Base-by-base conservation (phyloP, 768 basidiomycete species). In the Exidia glandulosa region DNA sequence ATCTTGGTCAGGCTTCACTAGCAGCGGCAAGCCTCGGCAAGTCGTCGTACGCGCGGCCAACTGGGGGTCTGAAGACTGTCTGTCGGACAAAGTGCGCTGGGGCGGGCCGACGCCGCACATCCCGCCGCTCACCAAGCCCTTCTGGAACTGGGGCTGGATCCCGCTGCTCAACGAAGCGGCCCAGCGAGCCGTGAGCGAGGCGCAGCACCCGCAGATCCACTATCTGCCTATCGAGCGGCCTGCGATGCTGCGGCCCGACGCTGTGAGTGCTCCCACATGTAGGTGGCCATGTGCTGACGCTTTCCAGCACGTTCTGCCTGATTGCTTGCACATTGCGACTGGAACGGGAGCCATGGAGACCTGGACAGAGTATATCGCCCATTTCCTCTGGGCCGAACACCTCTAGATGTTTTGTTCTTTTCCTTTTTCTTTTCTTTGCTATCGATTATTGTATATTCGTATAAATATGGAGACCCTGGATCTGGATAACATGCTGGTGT, bases 71-170 rank as follows among this genome's bases (percentile, higher is more conserved):
- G 84, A 86, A 60, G 75, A 83, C 59, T 86, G 86, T 62, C 84
- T 82, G 62, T 63, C 75, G n/a, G 63, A 68, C 57, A 69, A 70
- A 25, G 60, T 73, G 61, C 81, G 83, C n/a, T 80, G 77, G 78
- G 66, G 59, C 34, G 72, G 63, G 3, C 63, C 63, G 12, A 12
- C 55, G 32, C 52, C 50, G 19, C 34, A 74, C 61, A 74, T 81
- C 23, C 63, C 72, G 61, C 77, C 78, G 2, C 78, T 74, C 60
- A 60, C 63, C 37, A 75, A 75, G 73, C 73, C 75, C 32, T 82
- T 78, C 77, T 87, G 80, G 66, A 87, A 87, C 66, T 87, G 86
- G 86, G 78, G 74, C 0, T 76, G 78, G 70, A 85, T 87, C 55
- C 67, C 72, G 67, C 74, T 77, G 60, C 82, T 79, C 61, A 87